Evolutionary conservation across 345 rosid species (phyloP), one percentile per base, ranked within the genome.

Genomic region (Microcos paniculata): DNA sequence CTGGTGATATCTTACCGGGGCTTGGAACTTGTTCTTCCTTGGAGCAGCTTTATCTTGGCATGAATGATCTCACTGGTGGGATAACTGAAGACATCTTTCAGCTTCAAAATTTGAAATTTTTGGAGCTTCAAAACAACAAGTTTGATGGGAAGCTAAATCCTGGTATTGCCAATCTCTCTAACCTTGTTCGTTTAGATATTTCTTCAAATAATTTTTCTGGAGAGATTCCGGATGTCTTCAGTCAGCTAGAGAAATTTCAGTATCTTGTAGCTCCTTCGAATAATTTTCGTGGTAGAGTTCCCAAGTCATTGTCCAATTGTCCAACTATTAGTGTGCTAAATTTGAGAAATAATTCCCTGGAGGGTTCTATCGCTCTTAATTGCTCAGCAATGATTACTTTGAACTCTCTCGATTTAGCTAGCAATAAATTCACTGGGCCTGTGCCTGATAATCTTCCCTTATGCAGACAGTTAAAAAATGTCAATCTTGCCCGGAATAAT

Each of bases 271-370:
- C 82, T 14, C 82, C 83, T 66, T 77, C 86, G 11, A 92, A 92
- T 74, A 16, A 10, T 1, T 89, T 92, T 78, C 58, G 5, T 15
- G 92, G 95, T 57, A 70, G 81, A 1, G 80, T 92, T 55, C 97
- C 97, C 21, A 14, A 3, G 19, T 82, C 96, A 16, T 76, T 92
- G 78, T 83, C 90, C 21, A 87, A 81, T 77, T 88, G 91, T 1
- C 76, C 76, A 2, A 73, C 80, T 3, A 81, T 92, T 74, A 80
- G 64, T 59, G 75, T 83, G 65, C 86, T 92, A 68, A 89, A 87
- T 80, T 69, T 90, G 79, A 78, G 94, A 84, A 92, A 90, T 77
- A 92, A 92, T 61, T 87, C 93, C 0, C 71, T 92, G 68, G 76
- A 51, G 1, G 97, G 94, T 81, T 61, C 58, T 57, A 69, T 92